Evolutionary conservation across 2,329 filamentous ascomycete species (phyloP).

Genomic region (Colletotrichum tropicicola): DNA sequence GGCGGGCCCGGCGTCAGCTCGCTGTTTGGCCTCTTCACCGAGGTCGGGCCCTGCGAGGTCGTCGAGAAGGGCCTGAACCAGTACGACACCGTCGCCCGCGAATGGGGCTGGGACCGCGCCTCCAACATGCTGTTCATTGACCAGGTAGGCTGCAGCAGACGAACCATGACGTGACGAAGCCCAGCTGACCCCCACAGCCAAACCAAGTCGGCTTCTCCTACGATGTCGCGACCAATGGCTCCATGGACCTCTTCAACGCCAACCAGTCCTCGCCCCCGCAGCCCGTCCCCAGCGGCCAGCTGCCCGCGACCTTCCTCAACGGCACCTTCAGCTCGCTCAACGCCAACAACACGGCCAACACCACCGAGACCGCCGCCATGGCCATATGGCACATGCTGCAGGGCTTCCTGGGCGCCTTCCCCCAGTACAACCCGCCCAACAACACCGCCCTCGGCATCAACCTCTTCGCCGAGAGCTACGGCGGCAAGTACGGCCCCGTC

Average conservation of each 20-base stretch:
- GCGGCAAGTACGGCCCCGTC: constrained; percentile 74
- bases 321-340: constrained; percentile 72
- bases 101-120: constrained; percentile 72
- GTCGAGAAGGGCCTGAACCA: constrained; percentile 55
- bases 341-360: constrained; percentile 59
- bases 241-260: constrained; percentile 56
- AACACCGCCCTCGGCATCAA: constrained; percentile 65
- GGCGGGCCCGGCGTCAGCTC: constrained; percentile 73
- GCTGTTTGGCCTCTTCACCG: constrained; percentile 70
- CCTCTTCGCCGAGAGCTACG: constrained; percentile 75
- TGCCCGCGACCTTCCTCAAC: constrained; percentile 56
- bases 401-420: constrained; percentile 66
- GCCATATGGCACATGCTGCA: constrained; percentile 74
- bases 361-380: constrained; percentile 63
- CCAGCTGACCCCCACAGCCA: constrained; percentile 56
- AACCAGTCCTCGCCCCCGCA: constrained; percentile 46
- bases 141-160: constrained; percentile 51
- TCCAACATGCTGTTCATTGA: constrained; percentile 66
- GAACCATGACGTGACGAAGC: constrained; percentile 34
- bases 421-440: constrained; percentile 62
- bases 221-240: constrained; percentile 70
- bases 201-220: constrained; percentile 76
- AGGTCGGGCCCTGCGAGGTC: constrained; percentile 64
- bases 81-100: constrained; percentile 63
- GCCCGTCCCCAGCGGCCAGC: constrained; percentile 30